A percentile compares a stretch with the other conserved stretches of the same genome.
These are phyloP conservation scores for Candida jianshihensis DNA, from an alignment of 805 yeast species.

Conservation along the genomic window DNA sequence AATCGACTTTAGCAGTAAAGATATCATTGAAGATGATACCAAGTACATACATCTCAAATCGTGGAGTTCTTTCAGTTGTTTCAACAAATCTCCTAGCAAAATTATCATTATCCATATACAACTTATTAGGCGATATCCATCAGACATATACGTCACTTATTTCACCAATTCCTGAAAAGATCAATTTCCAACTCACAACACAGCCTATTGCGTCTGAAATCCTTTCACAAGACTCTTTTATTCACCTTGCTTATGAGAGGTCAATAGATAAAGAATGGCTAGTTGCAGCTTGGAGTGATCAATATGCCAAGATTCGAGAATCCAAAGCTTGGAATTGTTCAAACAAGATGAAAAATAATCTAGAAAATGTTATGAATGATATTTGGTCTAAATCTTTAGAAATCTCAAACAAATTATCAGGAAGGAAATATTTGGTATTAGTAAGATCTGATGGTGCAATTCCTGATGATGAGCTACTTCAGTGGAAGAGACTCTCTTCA, in stretches of 20 bases:
- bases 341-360: slow-evolving; percentile 25
- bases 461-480: slow-evolving; percentile 75
- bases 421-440: slow-evolving; percentile 54
- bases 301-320: slow-evolving; percentile 56
- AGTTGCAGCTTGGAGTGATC: slow-evolving; percentile 85
- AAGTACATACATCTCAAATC: slow-evolving; percentile 30
- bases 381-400: slow-evolving; percentile 55
- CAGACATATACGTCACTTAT: slow-evolving; percentile 32
- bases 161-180: slow-evolving; percentile 34
- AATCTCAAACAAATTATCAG: slow-evolving; percentile 26
- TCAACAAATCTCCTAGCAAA: slow-evolving; percentile 32
- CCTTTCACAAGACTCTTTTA: slow-evolving; percentile 60
- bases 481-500: slow-evolving; percentile 69
- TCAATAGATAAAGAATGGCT: slow-evolving; percentile 81
- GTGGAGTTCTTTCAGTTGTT: slow-evolving; percentile 25
- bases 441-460: slow-evolving; percentile 67
- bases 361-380: slow-evolving; percentile 55
- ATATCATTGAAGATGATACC: slow-evolving; percentile 33
- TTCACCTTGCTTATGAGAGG: slow-evolving; percentile 82
- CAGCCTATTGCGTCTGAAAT: slow-evolving; percentile 28
- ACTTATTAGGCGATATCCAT: slow-evolving; percentile 39
- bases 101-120: slow-evolving; percentile 50
- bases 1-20: slow-evolving; percentile 2
- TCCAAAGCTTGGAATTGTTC: slow-evolving; percentile 60
- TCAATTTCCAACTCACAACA: slow-evolving; percentile 37